phyloP scores from a whole-genome alignment of 768 basidiomycete species.

The Suillus alpinus region DNA sequence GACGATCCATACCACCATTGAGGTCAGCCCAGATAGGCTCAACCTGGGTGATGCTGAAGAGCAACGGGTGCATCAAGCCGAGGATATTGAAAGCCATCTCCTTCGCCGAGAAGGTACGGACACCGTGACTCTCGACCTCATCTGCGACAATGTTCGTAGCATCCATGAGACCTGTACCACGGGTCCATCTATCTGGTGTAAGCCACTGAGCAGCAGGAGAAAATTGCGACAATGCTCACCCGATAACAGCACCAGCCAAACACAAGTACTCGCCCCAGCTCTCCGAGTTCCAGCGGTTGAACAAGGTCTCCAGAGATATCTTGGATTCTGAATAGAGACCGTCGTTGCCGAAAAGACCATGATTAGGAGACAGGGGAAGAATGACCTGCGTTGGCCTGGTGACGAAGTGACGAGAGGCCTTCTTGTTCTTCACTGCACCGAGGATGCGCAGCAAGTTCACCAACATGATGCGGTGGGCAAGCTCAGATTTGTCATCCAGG shows the following conservation, averaged over 20 bases:
- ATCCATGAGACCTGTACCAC: slow-evolving; percentile 96
- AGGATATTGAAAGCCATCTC: slow-evolving; percentile 99
- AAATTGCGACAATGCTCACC: slow-evolving; percentile 46
- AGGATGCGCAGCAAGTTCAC: slow-evolving; percentile 95
- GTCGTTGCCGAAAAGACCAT: slow-evolving; percentile 96
- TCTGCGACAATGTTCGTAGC: slow-evolving; percentile 94
- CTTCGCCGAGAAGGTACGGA: slow-evolving; percentile 98
- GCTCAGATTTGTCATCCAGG: slow-evolving; percentile 94
- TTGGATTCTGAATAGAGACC: slow-evolving; percentile 98
- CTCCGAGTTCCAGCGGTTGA: slow-evolving; percentile 97
- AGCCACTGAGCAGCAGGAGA: slow-evolving; percentile 8
- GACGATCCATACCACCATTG: slow-evolving; percentile 97
- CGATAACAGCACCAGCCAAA: slow-evolving; percentile 96
- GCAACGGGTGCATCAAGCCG: slow-evolving; percentile 96
- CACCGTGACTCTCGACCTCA: slow-evolving; percentile 88
- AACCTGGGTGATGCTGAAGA: slow-evolving; percentile 99
- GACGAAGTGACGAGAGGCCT: slow-evolving; percentile 93
- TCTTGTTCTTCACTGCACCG: slow-evolving; percentile 97
- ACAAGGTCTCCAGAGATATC: slow-evolving; percentile 95
- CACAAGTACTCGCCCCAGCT: slow-evolving; percentile 99
- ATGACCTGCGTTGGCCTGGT: slow-evolving; percentile 99
- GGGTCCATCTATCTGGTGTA: slow-evolving; percentile 72
- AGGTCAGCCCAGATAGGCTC: slow-evolving; percentile 99
- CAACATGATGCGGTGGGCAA: slow-evolving; percentile 98
- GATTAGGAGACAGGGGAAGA: slow-evolving; percentile 95